phyloP scores from a whole-genome alignment of 768 basidiomycete genomes.

The Boletus edulis region DNA sequence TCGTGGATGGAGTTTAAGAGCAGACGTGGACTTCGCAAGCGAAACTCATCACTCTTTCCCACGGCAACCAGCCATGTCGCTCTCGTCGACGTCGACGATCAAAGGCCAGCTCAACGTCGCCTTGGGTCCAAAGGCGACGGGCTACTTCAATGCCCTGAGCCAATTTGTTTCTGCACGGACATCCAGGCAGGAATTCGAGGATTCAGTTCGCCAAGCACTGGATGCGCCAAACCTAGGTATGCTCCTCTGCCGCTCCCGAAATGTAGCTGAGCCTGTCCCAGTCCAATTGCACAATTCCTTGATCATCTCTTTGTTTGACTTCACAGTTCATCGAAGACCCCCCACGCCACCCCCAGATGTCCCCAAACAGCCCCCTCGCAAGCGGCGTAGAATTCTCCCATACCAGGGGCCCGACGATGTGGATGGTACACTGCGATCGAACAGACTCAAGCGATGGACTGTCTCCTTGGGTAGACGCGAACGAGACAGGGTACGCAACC shows the following conservation, averaged over 20 bases:
- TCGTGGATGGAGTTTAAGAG: not conserved
- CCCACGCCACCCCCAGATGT: constrained; percentile 61
- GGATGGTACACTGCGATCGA: constrained; percentile 54
- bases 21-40: not conserved
- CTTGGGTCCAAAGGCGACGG: constrained; percentile 56
- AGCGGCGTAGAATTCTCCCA: constrained; percentile 63
- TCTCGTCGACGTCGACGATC: constrained; percentile 71
- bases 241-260: constrained; percentile 2
- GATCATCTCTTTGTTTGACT: constrained; percentile 80
- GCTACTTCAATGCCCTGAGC: constrained; percentile 64
- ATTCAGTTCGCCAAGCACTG: constrained; percentile 58
- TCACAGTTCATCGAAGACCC: constrained; percentile 67
- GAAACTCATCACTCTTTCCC: constrained; percentile 10
- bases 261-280: constrained; percentile 26
- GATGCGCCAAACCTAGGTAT: constrained; percentile 54
- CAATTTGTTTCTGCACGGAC: constrained; percentile 65
- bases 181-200: constrained; percentile 77
- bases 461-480: constrained; percentile 71
- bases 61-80: constrained; percentile 50
- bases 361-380: constrained; percentile 63
- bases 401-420: constrained; percentile 70
- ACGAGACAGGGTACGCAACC: constrained; percentile 61
- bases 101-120: constrained; percentile 63
- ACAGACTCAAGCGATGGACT: constrained; percentile 71
- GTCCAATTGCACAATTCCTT: constrained; percentile 83